These are phyloP conservation scores for Huiozyma naganishii DNA, from an alignment of 805 yeast genomes.

Conservation along the genomic window DNA sequence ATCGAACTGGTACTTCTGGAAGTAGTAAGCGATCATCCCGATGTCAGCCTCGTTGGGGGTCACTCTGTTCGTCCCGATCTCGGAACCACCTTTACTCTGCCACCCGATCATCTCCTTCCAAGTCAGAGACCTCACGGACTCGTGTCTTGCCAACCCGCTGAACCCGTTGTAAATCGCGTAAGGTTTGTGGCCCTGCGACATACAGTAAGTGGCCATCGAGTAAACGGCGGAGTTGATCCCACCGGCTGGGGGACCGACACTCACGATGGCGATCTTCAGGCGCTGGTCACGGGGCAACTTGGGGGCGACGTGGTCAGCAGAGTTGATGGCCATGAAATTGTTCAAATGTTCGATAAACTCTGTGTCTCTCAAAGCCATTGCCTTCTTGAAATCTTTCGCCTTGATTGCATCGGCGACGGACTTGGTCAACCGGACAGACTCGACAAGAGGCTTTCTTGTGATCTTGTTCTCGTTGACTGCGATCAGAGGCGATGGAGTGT, in stretches of 20 bases:
- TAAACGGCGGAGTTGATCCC: conserved; percentile 71
- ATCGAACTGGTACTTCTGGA: conserved; percentile 56
- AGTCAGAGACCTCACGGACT: conserved; percentile 43
- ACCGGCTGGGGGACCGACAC: conserved; percentile 75
- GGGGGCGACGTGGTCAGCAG: conserved; percentile 60
- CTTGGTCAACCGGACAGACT: conserved; percentile 62
- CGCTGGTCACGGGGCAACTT: conserved; percentile 41
- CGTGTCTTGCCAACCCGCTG: conserved; percentile 56
- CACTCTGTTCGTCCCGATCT: conserved; percentile 68
- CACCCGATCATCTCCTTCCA: conserved; percentile 69
- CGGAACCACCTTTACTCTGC: conserved; percentile 70
- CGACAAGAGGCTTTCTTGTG: conserved; percentile 55
- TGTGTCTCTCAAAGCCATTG: conserved; percentile 61
- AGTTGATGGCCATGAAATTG: conserved; percentile 54
- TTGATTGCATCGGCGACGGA: conserved; percentile 63
- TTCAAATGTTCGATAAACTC: conserved; percentile 55
- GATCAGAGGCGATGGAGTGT: conserved; percentile 71
- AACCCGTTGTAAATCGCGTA: conserved; percentile 69
- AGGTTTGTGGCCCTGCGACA: conserved; percentile 64
- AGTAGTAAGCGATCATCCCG: conserved; percentile 62
- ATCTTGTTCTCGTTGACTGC: conserved; percentile 63
- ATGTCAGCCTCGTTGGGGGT: conserved; percentile 56
- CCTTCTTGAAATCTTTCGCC: conserved; percentile 53
- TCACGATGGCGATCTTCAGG: conserved; percentile 56
- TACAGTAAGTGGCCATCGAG: conserved; percentile 63